Conservation (phyloP, 148 eudicot genomes). For the Bassia scoparia region DNA sequence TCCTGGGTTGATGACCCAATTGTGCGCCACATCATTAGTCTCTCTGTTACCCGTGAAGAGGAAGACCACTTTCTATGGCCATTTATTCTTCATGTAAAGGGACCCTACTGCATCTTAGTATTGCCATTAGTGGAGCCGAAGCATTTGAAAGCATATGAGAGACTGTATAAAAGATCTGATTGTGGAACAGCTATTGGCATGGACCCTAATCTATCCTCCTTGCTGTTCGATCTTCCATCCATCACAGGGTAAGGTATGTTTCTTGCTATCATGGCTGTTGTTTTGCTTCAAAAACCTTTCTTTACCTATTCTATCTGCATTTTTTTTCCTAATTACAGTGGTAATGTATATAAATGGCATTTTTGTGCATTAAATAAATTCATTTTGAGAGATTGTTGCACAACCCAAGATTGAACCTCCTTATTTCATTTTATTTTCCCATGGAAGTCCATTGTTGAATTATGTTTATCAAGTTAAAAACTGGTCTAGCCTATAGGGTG, state of each 20-base stretch:
- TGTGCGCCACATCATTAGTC: constrained; percentile 80
- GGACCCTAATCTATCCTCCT: constrained; percentile 79
- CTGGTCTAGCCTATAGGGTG: neutral
- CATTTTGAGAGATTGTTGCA: neutral
- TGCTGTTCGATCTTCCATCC: constrained; percentile 84
- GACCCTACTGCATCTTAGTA: constrained; percentile 61
- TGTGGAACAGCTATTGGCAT: constrained; percentile 80
- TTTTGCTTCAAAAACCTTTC: neutral
- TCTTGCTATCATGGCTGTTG: constrained; percentile 11
- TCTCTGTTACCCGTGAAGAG: constrained; percentile 49
- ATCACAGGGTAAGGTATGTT: constrained; percentile 99
- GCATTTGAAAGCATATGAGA: constrained; percentile 67
- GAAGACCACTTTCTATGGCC: constrained; percentile 71
- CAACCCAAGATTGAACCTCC: neutral
- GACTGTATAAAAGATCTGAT: constrained; percentile 55
- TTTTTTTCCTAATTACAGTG: neutral
- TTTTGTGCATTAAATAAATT: neutral
- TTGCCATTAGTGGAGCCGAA: constrained; percentile 86
- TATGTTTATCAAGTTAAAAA: neutral
- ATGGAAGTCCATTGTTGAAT: neutral
- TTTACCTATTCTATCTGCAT: neutral
- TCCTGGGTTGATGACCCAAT: constrained; percentile 99
- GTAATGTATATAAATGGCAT: neutral
- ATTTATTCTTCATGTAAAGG: constrained; percentile 67
- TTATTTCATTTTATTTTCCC: neutral